These are phyloP conservation scores for Vitis amurensis DNA, from an alignment of 164 flowering plant genomes.

Conservation along the genomic window DNA sequence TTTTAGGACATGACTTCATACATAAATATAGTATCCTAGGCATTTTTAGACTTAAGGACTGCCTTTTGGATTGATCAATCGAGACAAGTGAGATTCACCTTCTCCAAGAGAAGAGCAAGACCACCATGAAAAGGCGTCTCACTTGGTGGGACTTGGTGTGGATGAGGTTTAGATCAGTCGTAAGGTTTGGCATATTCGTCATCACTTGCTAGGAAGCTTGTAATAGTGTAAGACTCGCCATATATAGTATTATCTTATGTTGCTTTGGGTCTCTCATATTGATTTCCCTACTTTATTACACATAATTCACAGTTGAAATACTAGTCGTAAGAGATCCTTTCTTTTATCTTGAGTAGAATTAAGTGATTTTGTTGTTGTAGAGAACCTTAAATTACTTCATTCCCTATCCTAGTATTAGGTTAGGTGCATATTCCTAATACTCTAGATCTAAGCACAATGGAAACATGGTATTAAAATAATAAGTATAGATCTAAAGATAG, in stretches of 20 bases:
- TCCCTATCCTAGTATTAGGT: too few relatives aligned
- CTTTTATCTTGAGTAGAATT: constrained; percentile 59
- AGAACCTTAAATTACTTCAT: too few relatives aligned
- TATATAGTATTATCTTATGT: constrained; percentile 57
- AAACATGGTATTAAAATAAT: too few relatives aligned
- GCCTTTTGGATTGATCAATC: constrained; percentile 65
- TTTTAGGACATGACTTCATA: constrained; percentile 53
- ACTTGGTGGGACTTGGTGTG: constrained; percentile 88
- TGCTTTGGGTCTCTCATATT: constrained; percentile 64
- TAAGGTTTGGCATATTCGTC: constrained; percentile 81
- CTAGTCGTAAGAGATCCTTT: constrained; percentile 86
- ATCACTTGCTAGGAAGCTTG: constrained; percentile 73
- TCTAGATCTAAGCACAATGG: too few relatives aligned
- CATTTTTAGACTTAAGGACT: constrained; percentile 60
- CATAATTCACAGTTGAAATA: constrained; percentile 72
- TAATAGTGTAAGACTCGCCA: constrained; percentile 60
- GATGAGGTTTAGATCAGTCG: constrained; percentile 79
- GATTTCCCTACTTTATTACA: constrained; percentile 69
- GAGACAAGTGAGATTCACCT: constrained; percentile 53
- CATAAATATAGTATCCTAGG: constrained; percentile 48
- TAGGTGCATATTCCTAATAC: too few relatives aligned
- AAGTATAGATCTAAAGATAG: too few relatives aligned
- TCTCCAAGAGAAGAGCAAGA: constrained; percentile 43
- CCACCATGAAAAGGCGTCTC: constrained; percentile 56
- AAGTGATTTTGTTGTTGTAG: constrained; percentile 62